Evolutionary conservation across 345 rosid species (phyloP).

Genomic region (Euphorbia peplus): DNA sequence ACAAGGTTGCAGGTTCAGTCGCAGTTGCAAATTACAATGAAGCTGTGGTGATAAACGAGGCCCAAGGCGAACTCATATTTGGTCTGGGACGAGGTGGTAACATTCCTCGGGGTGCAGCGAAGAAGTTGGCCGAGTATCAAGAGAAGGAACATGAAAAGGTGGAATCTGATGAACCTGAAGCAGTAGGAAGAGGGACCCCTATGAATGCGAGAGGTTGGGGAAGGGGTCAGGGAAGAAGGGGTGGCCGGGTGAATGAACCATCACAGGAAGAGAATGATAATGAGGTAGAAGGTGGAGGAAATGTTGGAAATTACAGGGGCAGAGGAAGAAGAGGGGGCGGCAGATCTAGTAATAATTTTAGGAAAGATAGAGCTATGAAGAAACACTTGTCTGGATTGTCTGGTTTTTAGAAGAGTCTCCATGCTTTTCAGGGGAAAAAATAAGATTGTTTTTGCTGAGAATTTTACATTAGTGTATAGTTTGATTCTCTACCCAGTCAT

Average conservation of each 20-base stretch:
- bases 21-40: conserved; percentile 76
- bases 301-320: conserved; percentile 36
- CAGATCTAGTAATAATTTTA: conserved; percentile 32
- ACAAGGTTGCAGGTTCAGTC: conserved; percentile 77
- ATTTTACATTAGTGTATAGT: not conserved
- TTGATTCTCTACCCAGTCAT: not conserved
- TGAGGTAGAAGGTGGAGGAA: conserved; percentile 36
- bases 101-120: conserved; percentile 70
- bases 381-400: conserved; percentile 70
- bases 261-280: conserved; percentile 41
- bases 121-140: conserved; percentile 48
- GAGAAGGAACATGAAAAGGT: conserved; percentile 15
- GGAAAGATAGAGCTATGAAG: conserved; percentile 68
- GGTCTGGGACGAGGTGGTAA: conserved; percentile 97
- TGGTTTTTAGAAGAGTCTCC: conserved; percentile 39
- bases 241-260: conserved; percentile 41
- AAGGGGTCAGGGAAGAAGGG: conserved; percentile 49
- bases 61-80: conserved; percentile 57
- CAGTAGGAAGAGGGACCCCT: conserved; percentile 33
- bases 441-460: not conserved
- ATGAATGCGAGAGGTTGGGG: conserved; percentile 44
- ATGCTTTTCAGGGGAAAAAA: not conserved
- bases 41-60: conserved; percentile 58
- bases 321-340: conserved; percentile 55
- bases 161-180: conserved; percentile 24